Base-by-base conservation (phyloP, 345 rosid species). In the Dipteronia dyeriana region DNA sequence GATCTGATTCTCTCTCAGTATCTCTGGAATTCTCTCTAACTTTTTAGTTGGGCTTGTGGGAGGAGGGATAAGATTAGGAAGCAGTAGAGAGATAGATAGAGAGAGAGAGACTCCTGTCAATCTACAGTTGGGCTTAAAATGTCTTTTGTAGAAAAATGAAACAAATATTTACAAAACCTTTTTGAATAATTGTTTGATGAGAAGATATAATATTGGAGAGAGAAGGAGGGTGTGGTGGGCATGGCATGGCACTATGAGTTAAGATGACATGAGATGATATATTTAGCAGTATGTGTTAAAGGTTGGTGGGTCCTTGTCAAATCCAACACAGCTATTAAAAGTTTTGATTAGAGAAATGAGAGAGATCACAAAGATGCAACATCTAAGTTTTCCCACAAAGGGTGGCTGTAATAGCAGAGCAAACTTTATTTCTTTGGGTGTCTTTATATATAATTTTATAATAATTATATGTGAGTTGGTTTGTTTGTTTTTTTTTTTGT, bases 291-390 rank as follows among this genome's bases (percentile, higher is more conserved):
- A 64, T 73, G 71, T 79, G 81, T 68, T 61, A 67, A 77, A 79
- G 75, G 23, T 66, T 71, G 82, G 88, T 82, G 89, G 92, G 86
- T 84, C 87, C 87, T 63, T 79, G 83, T 81, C 87, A 73, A 82
- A 82, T 78, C 83, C 75, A 83, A 74, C 84, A 79, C 84, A 79
- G 76, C 86, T 77, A 77, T 51, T 77, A 17, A 22, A 34, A 57
- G 16, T 69, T 73, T 47, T 76, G 74, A 78, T 76, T 63, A 70
- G 81, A 83, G 62, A 81, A 81, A 70, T 72, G 77, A 75, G 38
- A 34, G 38, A 34, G 80, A 79, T 79, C 82, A 71, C 66, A 68
- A 85, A 60, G 59, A 75, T 84, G 82, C 89, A 85, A 64, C 53
- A 76, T 84, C 85, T 88, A 85, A 79, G 81, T 56, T 82, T 81